Base-by-base conservation (phyloP, 169 alveolate genomes). In the Babesia divergens region DNA sequence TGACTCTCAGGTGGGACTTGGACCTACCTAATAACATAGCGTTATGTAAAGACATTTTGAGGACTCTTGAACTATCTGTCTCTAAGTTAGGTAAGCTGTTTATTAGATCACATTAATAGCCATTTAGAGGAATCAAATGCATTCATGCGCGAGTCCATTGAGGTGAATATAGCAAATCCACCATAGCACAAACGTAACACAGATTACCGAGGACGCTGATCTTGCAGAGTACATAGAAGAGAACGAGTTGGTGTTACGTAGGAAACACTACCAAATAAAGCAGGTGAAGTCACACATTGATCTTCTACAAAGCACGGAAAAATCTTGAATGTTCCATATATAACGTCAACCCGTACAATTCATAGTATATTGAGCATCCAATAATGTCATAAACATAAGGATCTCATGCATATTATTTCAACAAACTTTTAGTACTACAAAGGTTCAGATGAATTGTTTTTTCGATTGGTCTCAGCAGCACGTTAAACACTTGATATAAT, bases 111-210 rank as follows among this genome's bases (percentile, higher is more conserved):
- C 42, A 11, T 34, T 7, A 50, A 20, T 52, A 31, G 24, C 0
- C 35, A 28, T 40, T 13, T 44, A 76, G 85, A 66, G 60, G 85
- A 76, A 40, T 76, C 85, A 31, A 76, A 76, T 54, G 65, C 42
- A 31, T 76, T 32, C 28, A n/a, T 76, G 5, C 47, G 64, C n/a
- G 24, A 56, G 20, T 5, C 32, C n/a, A 62, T 43, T 2, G 66
- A 65, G 79, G 85, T 65, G 20, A 4, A 20, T 40, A 2, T 6
- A 14, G 24, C 3, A 0, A 5, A 22, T 16, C 11, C 1, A 9
- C 20, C 35, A 1, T 35, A 22, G 6, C 4, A 16, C 28, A 6
- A 20, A 14, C 9, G 34, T 3, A n/a, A 11, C 43, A 20, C 51
- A 79, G 82, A 64, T n/a, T 22, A 26, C 28, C 44, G 38, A 40